Base-by-base conservation (phyloP, 139 green algal species). In the Gonium pectorale region DNA sequence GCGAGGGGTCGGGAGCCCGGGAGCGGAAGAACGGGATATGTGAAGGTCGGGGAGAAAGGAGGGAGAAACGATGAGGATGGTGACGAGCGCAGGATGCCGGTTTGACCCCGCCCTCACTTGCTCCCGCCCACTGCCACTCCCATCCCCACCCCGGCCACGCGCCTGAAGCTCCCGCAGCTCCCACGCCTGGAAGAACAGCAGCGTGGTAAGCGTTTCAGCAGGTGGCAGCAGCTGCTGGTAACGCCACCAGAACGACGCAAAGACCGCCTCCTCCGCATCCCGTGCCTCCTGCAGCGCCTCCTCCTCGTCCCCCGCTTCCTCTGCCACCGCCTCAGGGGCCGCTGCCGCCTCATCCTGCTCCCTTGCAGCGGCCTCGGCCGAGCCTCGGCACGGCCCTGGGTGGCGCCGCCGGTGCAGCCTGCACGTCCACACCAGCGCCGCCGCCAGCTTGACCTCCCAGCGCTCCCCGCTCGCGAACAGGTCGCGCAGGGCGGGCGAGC, bases 391-490 rank as follows among this genome's bases (percentile, higher is more conserved):
- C 19, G 7, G 22, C 21, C 21, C 19, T 9, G 11, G 21, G 22
- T 27, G 54, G 6, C 54, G 21, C 54, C 54, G 69, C 31, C 24
- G n/a, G 1, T 40, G 38, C 63, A 1, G 75, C n/a, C 37, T 44
- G 46, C 67, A 37, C 2, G 81, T 49, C 81, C 81, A 88, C 62
- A 88, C 29, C 59, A 88, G 77, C 68, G 75, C 29, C 24, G 41
- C 87, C 13, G 81, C 87, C 38, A 90, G 43, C 29, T 51, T 3
- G 5, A 83, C 29, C 62, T 87, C 82, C 60, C 82, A 87, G 22
- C 35, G 33, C 71, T 33, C 33, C 54, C 11, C 27, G 40, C 68
- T 49, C 31, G 31, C 41, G 19, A 79, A 46, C 44, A 54, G 35
- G 43, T 26, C 11, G 5, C 35, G 37, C 11, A 82, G 38, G 7